phyloP scores from a whole-genome alignment of 768 basidiomycete species.

The Hypholoma sublateritium region DNA sequence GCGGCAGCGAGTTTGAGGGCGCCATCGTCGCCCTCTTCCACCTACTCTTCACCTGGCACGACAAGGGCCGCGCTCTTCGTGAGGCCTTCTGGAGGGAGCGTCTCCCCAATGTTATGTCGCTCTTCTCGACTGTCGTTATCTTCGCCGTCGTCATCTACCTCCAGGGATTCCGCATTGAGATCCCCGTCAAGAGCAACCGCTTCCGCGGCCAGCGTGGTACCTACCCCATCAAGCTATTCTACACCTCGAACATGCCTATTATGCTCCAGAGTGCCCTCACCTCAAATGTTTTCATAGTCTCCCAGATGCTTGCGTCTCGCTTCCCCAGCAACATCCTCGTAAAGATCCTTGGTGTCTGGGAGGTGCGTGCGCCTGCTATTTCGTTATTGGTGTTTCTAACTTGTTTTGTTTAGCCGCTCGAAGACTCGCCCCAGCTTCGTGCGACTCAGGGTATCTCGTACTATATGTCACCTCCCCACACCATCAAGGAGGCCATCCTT shows the following conservation, averaged over 20 bases:
- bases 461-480: slow-evolving; percentile 98
- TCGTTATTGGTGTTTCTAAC: not conserved
- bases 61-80: slow-evolving; percentile 93
- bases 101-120: slow-evolving; percentile 97
- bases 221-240: slow-evolving; percentile 98
- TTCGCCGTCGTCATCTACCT: slow-evolving; percentile 97
- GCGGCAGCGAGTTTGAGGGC: slow-evolving; percentile 97
- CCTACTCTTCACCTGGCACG: slow-evolving; percentile 96
- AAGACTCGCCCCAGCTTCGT: slow-evolving; percentile 89
- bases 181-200: slow-evolving; percentile 95
- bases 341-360: slow-evolving; percentile 93
- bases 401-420: slow-evolving; percentile 66
- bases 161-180: slow-evolving; percentile 98
- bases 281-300: slow-evolving; percentile 92
- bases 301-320: slow-evolving; percentile 90
- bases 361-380: slow-evolving; percentile 54
- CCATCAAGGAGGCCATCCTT: slow-evolving; percentile 79
- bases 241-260: slow-evolving; percentile 99
- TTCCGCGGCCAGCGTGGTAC: slow-evolving; percentile 95
- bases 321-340: slow-evolving; percentile 94
- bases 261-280: slow-evolving; percentile 96
- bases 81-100: slow-evolving; percentile 99
- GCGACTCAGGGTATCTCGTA: slow-evolving; percentile 92
- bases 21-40: slow-evolving; percentile 97
- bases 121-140: slow-evolving; percentile 87